Conservation (phyloP, 1,139 yeast genomes). For the Suhomyces panamericanus region DNA sequence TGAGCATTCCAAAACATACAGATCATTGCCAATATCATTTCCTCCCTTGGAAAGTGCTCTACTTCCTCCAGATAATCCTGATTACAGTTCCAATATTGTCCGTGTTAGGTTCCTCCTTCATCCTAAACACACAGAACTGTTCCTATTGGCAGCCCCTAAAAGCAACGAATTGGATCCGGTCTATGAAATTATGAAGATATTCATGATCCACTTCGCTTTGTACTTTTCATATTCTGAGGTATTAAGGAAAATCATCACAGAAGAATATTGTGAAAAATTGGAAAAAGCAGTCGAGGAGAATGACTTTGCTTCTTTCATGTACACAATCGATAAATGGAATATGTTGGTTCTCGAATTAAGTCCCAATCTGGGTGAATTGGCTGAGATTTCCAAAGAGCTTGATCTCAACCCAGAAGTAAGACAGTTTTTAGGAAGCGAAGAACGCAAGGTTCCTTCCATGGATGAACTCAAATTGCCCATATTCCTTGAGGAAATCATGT, state of each 20-base stretch:
- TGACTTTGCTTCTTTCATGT: conserved; percentile 37
- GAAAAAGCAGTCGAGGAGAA: conserved; percentile 35
- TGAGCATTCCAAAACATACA: conserved; percentile 33
- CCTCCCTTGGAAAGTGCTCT: conserved; percentile 30
- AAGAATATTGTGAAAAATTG: conserved; percentile 35
- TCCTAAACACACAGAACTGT: conserved; percentile 45
- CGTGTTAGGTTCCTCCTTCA: conserved; percentile 40
- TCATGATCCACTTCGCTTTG: conserved; percentile 44
- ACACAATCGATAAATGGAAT: conserved; percentile 46
- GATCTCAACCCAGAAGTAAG: conserved; percentile 40
- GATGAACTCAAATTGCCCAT: conserved; percentile 28
- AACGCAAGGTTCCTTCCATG: conserved; percentile 17
- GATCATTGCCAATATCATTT: conserved; percentile 37
- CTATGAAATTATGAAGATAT: conserved; percentile 61
- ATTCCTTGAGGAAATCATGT: conserved; percentile 28
- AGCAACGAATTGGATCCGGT: conserved; percentile 67
- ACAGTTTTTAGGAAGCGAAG: conserved; percentile 22
- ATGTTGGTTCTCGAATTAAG: conserved; percentile 37
- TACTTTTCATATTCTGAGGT: conserved; percentile 41
- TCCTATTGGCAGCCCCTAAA: conserved; percentile 46
- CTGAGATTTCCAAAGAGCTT: conserved; percentile 1
- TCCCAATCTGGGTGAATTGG: conserved; percentile 25
- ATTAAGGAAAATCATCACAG: conserved; percentile 37
- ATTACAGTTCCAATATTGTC: conserved; percentile 26
- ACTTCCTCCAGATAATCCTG: neutral